Evolutionary conservation across 495 filamentous ascomycete genomes (phyloP).

Genomic region (Lophiostoma macrostomum): DNA sequence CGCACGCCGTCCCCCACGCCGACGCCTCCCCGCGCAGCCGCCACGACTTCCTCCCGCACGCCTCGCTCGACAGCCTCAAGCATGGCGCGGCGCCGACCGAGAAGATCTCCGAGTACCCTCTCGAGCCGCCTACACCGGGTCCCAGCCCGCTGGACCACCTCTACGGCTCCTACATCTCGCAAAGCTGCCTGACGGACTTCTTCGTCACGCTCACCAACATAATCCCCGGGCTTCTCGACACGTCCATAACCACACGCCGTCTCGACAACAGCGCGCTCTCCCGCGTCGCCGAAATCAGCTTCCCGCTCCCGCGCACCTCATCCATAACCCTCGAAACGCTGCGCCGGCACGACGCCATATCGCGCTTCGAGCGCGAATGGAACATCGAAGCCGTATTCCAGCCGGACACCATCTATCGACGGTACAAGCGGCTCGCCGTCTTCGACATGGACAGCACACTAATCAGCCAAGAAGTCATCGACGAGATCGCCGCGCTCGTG

Average conservation of each 20-base stretch:
- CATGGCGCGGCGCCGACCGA: conserved; percentile 50
- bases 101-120: conserved; percentile 65
- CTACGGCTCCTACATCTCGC: conserved; percentile 73
- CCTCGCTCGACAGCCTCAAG: conserved; percentile 17
- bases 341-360: conserved; percentile 74
- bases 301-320: conserved; percentile 59
- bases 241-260: conserved; percentile 61
- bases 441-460: conserved; percentile 99
- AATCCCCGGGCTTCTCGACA: conserved; percentile 59
- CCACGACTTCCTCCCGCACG: conserved; percentile 21
- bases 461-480: conserved; percentile 94
- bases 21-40: conserved; percentile 21
- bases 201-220: conserved; percentile 58
- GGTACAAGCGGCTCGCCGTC: conserved; percentile 75
- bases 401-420: conserved; percentile 65
- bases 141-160: conserved; percentile 64
- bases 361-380: conserved; percentile 81
- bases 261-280: conserved; percentile 19
- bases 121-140: conserved; percentile 63
- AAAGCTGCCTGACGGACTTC: conserved; percentile 78
- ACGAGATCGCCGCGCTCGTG: conserved; percentile 80
- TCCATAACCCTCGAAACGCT: conserved; percentile 67
- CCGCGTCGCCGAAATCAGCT: conserved; percentile 38
- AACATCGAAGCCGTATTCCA: conserved; percentile 79
- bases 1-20: conserved; percentile 25